phyloP scores from a whole-genome alignment of 441 rosid genomes.

The Syzygium syzygioides region DNA sequence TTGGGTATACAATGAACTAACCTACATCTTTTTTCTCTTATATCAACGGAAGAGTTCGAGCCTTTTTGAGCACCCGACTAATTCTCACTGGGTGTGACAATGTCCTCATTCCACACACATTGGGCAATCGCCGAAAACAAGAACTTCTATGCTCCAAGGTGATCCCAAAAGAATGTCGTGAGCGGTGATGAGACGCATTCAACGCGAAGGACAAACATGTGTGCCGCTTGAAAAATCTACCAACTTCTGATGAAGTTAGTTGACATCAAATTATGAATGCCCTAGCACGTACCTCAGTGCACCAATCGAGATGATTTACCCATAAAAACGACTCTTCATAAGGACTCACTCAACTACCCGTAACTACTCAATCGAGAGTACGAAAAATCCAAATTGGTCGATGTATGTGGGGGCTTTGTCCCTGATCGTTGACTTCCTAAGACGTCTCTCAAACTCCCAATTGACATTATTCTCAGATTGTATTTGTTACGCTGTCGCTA shows the following conservation, averaged over 20 bases:
- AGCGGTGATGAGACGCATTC: too few relatives aligned
- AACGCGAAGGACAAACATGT: background rate
- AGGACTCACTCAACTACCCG: background rate
- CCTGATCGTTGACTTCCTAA: background rate
- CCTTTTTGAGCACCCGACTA: background rate
- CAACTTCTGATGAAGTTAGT: background rate
- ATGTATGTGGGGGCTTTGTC: background rate
- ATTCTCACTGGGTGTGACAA: rapidly evolving
- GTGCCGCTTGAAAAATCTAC: rapidly evolving
- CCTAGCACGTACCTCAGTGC: background rate
- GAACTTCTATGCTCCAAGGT: background rate
- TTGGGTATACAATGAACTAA: background rate
- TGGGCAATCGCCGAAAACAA: rapidly evolving
- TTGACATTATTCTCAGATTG: background rate
- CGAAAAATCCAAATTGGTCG: background rate
- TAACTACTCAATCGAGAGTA: background rate
- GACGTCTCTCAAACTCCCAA: background rate
- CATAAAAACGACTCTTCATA: background rate
- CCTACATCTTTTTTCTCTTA: background rate
- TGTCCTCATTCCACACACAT: rapidly evolving
- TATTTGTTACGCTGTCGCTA: background rate
- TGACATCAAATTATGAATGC: background rate
- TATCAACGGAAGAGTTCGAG: background rate
- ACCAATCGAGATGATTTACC: background rate
- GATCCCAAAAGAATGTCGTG: background rate